Evolutionary conservation across 345 rosid species (phyloP).

Genomic region (Rhizophora mangle): DNA sequence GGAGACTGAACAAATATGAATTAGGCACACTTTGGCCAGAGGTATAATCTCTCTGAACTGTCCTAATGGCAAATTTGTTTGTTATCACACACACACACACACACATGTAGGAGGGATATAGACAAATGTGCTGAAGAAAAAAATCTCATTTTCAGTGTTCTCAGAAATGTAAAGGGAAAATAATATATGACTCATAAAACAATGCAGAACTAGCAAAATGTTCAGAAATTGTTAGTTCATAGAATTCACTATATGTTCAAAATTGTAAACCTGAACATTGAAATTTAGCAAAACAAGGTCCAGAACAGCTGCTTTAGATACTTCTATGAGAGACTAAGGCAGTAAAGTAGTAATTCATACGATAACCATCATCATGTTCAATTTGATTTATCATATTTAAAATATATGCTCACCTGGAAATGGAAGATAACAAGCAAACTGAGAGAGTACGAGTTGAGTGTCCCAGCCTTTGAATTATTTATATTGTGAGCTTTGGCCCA

Average conservation of each 20-base stretch:
- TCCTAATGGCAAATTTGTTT: too few species aligned
- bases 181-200: background rate
- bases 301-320: too few species aligned
- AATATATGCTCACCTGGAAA: constrained; percentile 60
- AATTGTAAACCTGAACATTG: background rate
- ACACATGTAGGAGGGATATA: background rate
- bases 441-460: constrained; percentile 79
- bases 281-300: too few species aligned
- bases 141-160: too few species aligned
- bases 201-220: background rate
- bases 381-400: background rate
- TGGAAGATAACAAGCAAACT: constrained; percentile 84
- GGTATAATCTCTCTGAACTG: too few species aligned
- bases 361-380: background rate
- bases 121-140: background rate
- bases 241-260: background rate
- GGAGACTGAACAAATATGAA: background rate
- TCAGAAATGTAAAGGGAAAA: background rate
- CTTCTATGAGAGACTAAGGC: too few species aligned
- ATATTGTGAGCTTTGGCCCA: constrained; percentile 89
- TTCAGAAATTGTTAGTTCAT: background rate
- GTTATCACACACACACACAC: background rate
- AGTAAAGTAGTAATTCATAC: background rate
- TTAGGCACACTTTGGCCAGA: background rate
- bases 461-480: constrained; percentile 65